Evolutionary conservation across 1,284 basidiomycete species (phyloP), one percentile per base, ranked within the genome.

Genomic region (Xanthoconium separans): DNA sequence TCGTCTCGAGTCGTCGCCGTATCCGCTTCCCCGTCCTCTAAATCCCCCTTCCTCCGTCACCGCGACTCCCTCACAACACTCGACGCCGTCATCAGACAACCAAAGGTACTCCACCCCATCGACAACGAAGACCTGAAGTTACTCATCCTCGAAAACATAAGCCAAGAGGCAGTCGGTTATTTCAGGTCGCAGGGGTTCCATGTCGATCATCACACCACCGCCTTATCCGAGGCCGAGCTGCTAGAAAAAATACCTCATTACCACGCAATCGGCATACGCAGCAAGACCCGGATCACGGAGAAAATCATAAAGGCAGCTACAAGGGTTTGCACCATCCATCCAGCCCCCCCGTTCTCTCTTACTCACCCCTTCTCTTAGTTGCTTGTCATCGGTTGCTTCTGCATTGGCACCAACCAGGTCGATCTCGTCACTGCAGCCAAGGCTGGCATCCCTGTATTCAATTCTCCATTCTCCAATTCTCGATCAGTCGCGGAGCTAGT

Each of bases 381-480:
- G 41, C 82, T 99, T 15, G 93, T 89, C 65, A 94, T 99, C 59
- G 97, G 97, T 40, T 99, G 97, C 75, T 99, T 99, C 85, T 99
- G 97, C 77, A 99, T 99, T 65, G 97, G 97, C 55, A 96, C 95
- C 58, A 99, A 99, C 76, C 97, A 99, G 74, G 97, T 99, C 65
- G 95, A 98, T 72, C 87, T 99, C 49, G 62, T 73, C 43, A 84
- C 90, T 5, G 95, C 96, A 37, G 86, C 92, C 47, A 84, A 85
- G 56, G 87, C 89, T 54, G 97, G 97, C 63, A 92, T 99, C 61
- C 93, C 95, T 37, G 97, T 99, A 52, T 99, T 99, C 84, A 99
- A 99, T 76, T 99, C 96, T 13, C 97, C 97, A 33, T 99, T 99
- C 77, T 96, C 97, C 72, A 99, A 99, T 77, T 99, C 97, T 41